phyloP scores from a whole-genome alignment of 2,329 filamentous ascomycete species.

The Sarocladium strictum region DNA sequence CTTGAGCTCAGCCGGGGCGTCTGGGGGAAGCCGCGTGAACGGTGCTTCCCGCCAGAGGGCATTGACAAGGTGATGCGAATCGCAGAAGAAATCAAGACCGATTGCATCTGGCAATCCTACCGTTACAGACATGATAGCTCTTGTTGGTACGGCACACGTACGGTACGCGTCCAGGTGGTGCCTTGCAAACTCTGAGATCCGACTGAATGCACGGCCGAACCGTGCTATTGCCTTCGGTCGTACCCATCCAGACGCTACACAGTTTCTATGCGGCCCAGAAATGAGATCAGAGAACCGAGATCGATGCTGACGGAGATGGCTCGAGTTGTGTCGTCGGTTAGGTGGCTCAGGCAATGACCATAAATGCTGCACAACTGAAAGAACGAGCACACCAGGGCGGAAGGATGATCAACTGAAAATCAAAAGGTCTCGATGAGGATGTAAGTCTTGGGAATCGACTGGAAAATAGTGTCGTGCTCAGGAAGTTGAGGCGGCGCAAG shows the following conservation, averaged over 20 bases:
- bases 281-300: no score
- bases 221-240: background rate
- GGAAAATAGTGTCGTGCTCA: background rate
- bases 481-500: background rate
- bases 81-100: background rate
- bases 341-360: no score
- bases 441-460: background rate
- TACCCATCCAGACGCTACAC: background rate
- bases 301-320: no score
- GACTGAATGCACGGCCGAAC: background rate
- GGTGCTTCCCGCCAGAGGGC: conserved; percentile 57
- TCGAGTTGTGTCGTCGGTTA: no score
- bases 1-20: conserved; percentile 53
- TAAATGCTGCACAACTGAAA: no score
- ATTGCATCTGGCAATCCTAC: background rate
- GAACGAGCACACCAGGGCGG: no score
- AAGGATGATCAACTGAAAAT: no score
- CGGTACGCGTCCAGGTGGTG: background rate
- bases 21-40: conserved; percentile 52
- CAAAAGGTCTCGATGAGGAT: no score
- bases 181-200: no score
- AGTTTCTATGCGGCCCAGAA: no score
- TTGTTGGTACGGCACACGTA: background rate
- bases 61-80: conserved; percentile 32
- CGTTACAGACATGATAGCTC: background rate